These are phyloP conservation scores for Fusarium guadeloupense DNA, from an alignment of 2,329 filamentous ascomycete species.

Conservation along the genomic window DNA sequence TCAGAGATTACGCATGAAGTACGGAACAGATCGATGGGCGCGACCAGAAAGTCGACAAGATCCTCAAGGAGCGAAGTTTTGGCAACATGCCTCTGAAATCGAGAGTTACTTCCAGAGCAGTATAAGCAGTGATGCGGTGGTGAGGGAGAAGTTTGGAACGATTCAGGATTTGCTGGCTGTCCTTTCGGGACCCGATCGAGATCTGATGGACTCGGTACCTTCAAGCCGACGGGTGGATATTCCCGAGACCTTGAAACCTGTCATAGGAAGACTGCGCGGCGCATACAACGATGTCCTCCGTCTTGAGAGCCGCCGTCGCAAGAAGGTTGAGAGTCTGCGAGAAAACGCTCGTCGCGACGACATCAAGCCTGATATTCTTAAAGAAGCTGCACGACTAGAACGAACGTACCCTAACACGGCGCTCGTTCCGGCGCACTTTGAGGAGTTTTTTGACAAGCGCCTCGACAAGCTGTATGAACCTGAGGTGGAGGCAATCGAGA, in stretches of 20 bases:
- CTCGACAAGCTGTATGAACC: slow-evolving; percentile 79
- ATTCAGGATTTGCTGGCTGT: slow-evolving; percentile 79
- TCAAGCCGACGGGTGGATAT: slow-evolving; percentile 82
- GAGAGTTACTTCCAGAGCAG: slow-evolving; percentile 82
- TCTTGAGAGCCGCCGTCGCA: slow-evolving; percentile 80
- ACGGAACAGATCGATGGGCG: slow-evolving; percentile 87
- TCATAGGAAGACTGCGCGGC: slow-evolving; percentile 78
- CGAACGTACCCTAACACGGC: slow-evolving; percentile 84
- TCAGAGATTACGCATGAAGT: slow-evolving; percentile 75
- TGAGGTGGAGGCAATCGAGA: slow-evolving; percentile 75
- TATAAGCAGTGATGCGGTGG: slow-evolving; percentile 64
- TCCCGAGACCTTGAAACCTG: slow-evolving; percentile 80
- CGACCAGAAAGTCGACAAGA: slow-evolving; percentile 76
- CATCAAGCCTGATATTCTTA: slow-evolving; percentile 83
- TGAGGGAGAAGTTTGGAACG: slow-evolving; percentile 80
- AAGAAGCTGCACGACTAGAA: slow-evolving; percentile 85
- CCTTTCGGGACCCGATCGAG: slow-evolving; percentile 80
- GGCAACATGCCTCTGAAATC: slow-evolving; percentile 79
- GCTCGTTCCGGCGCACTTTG: slow-evolving; percentile 89
- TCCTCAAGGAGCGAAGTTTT: slow-evolving; percentile 72
- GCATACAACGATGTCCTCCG: slow-evolving; percentile 86
- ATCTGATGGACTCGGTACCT: slow-evolving; percentile 88
- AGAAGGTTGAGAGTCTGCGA: slow-evolving; percentile 80
- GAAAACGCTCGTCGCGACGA: slow-evolving; percentile 88
- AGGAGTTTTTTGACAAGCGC: slow-evolving; percentile 85